Base-by-base conservation (phyloP, 139 green algal genomes). In the Eudorina sp. region DNA sequence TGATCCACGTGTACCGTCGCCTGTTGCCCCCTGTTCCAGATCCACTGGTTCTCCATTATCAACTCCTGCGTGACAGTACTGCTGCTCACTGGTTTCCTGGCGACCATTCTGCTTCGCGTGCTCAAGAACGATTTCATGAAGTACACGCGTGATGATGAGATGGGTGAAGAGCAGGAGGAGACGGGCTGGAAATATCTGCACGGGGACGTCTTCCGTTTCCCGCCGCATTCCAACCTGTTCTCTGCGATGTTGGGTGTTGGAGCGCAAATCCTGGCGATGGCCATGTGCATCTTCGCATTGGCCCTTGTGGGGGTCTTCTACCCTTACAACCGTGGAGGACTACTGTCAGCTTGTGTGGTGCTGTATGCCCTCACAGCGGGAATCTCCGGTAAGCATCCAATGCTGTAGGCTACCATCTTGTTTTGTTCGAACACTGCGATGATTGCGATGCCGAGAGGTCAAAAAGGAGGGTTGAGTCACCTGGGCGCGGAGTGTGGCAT, bases 1-100 rank as follows among this genome's bases (percentile, higher is more conserved):
- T n/a, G n/a, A n/a, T n/a, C n/a, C n/a, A n/a, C n/a, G n/a, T n/a
- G n/a, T n/a, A n/a, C n/a, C n/a, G n/a, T n/a, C n/a, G 58, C 29
- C 68, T 29, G 9, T 23, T 41, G n/a, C 64, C 13, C 69, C 11
- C 69, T 41, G 6, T 4, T 25, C 27, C 94, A 98, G 95, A 98
- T 99, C 88, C 97, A 99, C 92, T 99, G 97, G 97, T 99, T 99
- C 92, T 97, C 94, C 87, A 99, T 99, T 91, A 96, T 99, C 92
- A 99, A 99, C 94, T 96, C 91, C 31, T 99, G 96, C 93, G 97
- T 99, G 19, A 99, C 97, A 0, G 97, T 99, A 86, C 93, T 99
- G 85, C 94, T 99, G 88, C 94, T 99, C 51, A 99, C 97, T 3
- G 97, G 96, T 51, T 99, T 99, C 94, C 94, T 99, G 88, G 95